These are phyloP conservation scores for Schwanniomyces yamadae DNA, from an alignment of 805 yeast genomes.

Conservation along the genomic window DNA sequence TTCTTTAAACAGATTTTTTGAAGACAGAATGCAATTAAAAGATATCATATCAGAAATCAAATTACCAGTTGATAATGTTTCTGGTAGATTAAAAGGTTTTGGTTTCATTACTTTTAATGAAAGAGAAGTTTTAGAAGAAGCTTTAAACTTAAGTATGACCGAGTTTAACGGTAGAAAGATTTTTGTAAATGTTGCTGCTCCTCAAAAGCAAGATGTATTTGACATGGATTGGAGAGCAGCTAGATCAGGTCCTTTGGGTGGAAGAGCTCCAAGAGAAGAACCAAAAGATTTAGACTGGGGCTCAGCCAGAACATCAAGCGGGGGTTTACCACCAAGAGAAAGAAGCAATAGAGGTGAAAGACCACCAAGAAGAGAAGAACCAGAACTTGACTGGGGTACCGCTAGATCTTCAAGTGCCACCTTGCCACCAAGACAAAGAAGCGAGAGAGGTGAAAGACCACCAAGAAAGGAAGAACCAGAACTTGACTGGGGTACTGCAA, in stretches of 20 bases:
- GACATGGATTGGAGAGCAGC: slow-evolving; percentile 47
- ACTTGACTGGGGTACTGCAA: slow-evolving; percentile 44
- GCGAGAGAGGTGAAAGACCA: slow-evolving; percentile 21
- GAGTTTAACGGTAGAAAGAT: slow-evolving; percentile 50
- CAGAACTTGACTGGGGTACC: slow-evolving; percentile 60
- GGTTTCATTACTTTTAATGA: slow-evolving; percentile 53
- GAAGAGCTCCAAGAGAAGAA: slow-evolving; percentile 29
- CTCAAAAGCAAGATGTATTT: slow-evolving; percentile 45
- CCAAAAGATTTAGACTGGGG: slow-evolving; percentile 50
- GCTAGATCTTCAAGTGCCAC: slow-evolving; percentile 34
- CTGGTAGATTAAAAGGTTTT: slow-evolving; percentile 61
- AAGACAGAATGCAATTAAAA: slow-evolving; percentile 50
- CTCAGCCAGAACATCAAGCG: slow-evolving; percentile 34
- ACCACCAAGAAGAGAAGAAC: slow-evolving; percentile 48
- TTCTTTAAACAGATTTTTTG: slow-evolving; percentile 59
- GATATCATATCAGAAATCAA: slow-evolving; percentile 60
- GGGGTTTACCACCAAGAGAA: slow-evolving; percentile 35
- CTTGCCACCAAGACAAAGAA: slow-evolving; percentile 21
- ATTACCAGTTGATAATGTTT: slow-evolving; percentile 66
- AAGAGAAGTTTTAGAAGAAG: slow-evolving; percentile 49
- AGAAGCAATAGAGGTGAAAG: slow-evolving; percentile 29
- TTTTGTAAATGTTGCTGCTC: slow-evolving; percentile 59
- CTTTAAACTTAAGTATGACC: slow-evolving; percentile 44
- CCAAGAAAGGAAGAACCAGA: slow-evolving; percentile 39
- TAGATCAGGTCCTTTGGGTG: slow-evolving; percentile 24